phyloP scores from a whole-genome alignment of 306 rosid species.

The Lathyrus aphaca region DNA sequence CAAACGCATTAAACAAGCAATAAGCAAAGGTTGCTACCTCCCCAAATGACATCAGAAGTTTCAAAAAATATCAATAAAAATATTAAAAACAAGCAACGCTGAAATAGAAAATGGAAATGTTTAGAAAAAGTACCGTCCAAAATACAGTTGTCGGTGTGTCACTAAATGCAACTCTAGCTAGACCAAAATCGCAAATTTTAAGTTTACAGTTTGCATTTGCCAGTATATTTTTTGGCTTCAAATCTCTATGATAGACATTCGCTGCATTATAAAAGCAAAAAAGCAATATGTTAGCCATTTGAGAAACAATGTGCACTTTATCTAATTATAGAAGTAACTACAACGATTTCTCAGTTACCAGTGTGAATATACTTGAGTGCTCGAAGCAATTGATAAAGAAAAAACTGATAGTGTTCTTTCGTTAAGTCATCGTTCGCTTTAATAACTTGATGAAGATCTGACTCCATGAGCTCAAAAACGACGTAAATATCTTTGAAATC shows the following conservation, averaged over 20 bases:
- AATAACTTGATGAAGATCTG: constrained; percentile 98
- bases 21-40: constrained; percentile 19
- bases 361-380: constrained; percentile 95
- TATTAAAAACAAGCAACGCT: neutral
- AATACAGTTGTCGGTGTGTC: constrained; percentile 91
- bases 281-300: neutral
- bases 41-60: neutral
- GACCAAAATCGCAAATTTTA: constrained; percentile 95
- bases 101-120: neutral
- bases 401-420: constrained; percentile 91
- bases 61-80: neutral
- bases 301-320: constrained; percentile 5
- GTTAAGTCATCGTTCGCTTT: constrained; percentile 95
- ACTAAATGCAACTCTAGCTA: constrained; percentile 95
- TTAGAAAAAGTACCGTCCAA: constrained; percentile 78
- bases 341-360: constrained; percentile 50
- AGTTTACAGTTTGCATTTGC: constrained; percentile 98
- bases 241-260: constrained; percentile 91
- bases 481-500: constrained; percentile 94
- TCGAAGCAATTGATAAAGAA: constrained; percentile 92
- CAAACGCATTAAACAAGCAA: constrained; percentile 16
- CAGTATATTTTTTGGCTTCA: constrained; percentile 94
- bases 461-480: constrained; percentile 98
- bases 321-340: neutral
- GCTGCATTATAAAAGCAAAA: constrained; percentile 59